Evolutionary conservation across 805 yeast genomes (phyloP).

Genomic region (Hyphopichia homilentoma): DNA sequence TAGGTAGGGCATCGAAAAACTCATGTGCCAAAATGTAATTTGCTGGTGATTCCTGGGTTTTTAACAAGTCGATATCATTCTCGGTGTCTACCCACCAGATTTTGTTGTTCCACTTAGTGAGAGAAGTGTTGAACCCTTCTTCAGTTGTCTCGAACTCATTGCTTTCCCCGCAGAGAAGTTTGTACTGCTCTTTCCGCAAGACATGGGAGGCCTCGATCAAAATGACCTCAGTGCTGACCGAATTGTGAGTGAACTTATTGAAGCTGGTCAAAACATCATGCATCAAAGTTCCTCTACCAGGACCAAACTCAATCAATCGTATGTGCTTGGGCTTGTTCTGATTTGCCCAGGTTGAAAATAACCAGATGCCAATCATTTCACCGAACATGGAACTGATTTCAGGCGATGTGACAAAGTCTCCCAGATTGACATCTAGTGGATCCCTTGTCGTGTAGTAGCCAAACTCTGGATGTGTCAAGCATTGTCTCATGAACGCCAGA

Average conservation of each 20-base stretch:
- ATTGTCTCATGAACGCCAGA: constrained; percentile 74
- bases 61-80: constrained; percentile 32
- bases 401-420: constrained; percentile 84
- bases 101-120: constrained; percentile 48
- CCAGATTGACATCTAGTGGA: constrained; percentile 57
- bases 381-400: constrained; percentile 88
- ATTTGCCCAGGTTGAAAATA: constrained; percentile 50
- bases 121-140: constrained; percentile 34
- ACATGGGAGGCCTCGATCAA: constrained; percentile 72
- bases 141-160: constrained; percentile 14
- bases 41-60: constrained; percentile 26
- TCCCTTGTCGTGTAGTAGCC: constrained; percentile 80
- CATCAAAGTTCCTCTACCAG: constrained; percentile 81
- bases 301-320: constrained; percentile 74
- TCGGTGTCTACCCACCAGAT: constrained; percentile 63
- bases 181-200: constrained; percentile 54
- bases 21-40: constrained; percentile 79
- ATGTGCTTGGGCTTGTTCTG: constrained; percentile 51
- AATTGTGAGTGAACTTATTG: constrained; percentile 31
- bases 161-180: constrained; percentile 40
- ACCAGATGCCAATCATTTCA: constrained; percentile 78
- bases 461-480: constrained; percentile 69
- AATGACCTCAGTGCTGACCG: constrained; percentile 39
- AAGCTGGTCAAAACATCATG: constrained; percentile 54
- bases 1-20: constrained; percentile 83